Evolutionary conservation across 2,329 filamentous ascomycete genomes (phyloP), one percentile per base, ranked within the genome.

Genomic region (Aspergillus awamori): DNA sequence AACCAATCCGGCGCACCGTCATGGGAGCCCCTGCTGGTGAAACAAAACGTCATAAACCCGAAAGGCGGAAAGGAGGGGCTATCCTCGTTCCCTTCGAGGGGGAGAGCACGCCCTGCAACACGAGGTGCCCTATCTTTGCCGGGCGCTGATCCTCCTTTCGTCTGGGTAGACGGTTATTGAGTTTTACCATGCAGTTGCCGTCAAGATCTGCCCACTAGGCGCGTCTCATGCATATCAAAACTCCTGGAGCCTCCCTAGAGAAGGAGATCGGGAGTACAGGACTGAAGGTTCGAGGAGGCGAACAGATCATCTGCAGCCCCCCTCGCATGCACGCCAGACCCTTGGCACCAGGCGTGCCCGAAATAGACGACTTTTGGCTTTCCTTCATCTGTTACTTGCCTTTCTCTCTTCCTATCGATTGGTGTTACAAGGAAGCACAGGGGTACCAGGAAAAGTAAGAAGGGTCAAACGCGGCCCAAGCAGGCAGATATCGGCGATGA

Each of bases 271-370:
- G 33, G 45, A 49, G 33, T n/a, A 39, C n/a, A 38, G 30, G 33
- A 49, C 24, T 15, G 24, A 55, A 17, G 17, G 48, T 41, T 36
- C 26, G 36, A 51, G 36, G 48, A 57, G 17, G 52, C 11, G 28
- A 28, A 60, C 54, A 54, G 57, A 59, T 64, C 62, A 63, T 26
- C 60, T 62, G 59, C 22, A 33, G 24, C 55, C 62, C 61, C 33
- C 62, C 62, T 64, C 62, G 62, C 62, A 56, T 62, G 59, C 53
- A 49, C 33, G 22, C 38, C 52, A 28, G 57, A 56, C 36, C 54
- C 58, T 47, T n/a, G 41, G 45, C 53, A 54, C 24, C 51, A 20
- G 30, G 15, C 38, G 36, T 49, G 49, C 62, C 53, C 48, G 49
- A 47, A 63, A 54, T 52, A 63, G 59, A 56, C 26, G 52, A 17